These are phyloP conservation scores for Sclerotinia nivalis DNA, from an alignment of 2,329 filamentous ascomycete species.

Conservation along the genomic window DNA sequence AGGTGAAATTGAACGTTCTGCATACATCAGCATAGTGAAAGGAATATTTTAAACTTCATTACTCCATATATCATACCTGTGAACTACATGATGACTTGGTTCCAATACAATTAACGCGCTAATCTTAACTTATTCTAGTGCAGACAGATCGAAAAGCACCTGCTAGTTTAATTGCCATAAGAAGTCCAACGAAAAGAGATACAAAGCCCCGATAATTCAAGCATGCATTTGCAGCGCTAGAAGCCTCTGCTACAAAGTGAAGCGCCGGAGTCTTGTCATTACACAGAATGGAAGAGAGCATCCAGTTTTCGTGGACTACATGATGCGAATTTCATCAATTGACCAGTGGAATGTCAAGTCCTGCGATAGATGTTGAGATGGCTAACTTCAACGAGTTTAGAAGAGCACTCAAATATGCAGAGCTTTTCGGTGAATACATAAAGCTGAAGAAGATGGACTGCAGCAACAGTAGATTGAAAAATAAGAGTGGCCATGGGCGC, in stretches of 20 bases:
- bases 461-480: no score
- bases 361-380: no score
- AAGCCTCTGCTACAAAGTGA: not conserved
- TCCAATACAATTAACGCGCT: not conserved
- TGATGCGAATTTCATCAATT: not conserved
- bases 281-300: not conserved
- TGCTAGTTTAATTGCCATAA: not conserved
- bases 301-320: not conserved
- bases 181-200: not conserved
- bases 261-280: not conserved
- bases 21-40: not conserved
- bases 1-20: not conserved
- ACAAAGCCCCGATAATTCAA: not conserved
- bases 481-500: no score
- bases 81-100: not conserved
- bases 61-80: not conserved
- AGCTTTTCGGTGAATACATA: no score
- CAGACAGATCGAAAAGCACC: not conserved
- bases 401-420: no score
- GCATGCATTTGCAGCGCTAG: not conserved
- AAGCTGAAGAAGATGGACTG: no score
- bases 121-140: not conserved
- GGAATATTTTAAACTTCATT: not conserved
- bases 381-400: no score
- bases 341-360: not conserved